Conservation (phyloP, 169 alveolate genomes). For the Plasmodium ovale region DNA sequence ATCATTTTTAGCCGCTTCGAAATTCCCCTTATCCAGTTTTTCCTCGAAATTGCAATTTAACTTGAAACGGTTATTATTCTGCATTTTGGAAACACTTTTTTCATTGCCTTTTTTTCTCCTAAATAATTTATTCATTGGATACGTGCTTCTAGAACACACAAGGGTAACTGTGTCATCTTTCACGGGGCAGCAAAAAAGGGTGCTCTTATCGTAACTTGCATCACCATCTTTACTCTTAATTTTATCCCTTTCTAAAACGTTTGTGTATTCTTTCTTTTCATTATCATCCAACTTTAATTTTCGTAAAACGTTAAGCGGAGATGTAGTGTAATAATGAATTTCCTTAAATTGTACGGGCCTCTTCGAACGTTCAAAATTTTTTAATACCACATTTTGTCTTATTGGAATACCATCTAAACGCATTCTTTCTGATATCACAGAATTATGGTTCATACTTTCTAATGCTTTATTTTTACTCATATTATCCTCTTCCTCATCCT, state of each 20-base stretch:
- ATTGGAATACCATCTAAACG: background rate
- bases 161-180: constrained; percentile 5
- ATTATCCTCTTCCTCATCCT: background rate
- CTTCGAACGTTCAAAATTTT: background rate
- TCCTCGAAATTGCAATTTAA: background rate
- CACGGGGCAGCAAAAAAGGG: constrained; percentile 38
- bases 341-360: background rate
- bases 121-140: background rate
- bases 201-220: background rate
- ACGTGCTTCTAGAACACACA: background rate
- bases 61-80: too few relatives aligned
- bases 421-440: background rate
- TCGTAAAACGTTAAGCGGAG: background rate
- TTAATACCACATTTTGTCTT: background rate
- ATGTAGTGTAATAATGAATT: background rate
- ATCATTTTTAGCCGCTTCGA: background rate
- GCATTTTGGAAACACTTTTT: background rate
- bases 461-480: background rate
- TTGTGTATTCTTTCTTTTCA: background rate
- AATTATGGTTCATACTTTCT: background rate
- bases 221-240: background rate
- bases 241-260: background rate
- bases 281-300: background rate
- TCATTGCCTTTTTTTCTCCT: background rate
- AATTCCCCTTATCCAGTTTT: background rate